A percentile compares a stretch with the other conserved stretches of the same genome.
Conservation (phyloP, 2,329 filamentous ascomycete genomes). For the Talaromyces atroroseus region DNA sequence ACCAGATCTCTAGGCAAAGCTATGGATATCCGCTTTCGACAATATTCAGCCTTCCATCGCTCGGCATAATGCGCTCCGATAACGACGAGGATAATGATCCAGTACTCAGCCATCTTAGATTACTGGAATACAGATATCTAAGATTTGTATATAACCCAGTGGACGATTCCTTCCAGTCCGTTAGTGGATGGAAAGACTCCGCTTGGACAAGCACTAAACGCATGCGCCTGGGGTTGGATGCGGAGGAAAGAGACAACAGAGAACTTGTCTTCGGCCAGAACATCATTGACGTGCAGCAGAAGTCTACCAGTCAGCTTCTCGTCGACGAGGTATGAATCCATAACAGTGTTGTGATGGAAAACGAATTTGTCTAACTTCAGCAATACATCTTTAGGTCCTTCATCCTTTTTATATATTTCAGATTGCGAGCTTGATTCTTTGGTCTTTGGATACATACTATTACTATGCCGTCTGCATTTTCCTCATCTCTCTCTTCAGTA, state of each 20-base stretch:
- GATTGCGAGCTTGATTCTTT: conserved; percentile 85
- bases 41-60: conserved; percentile 48
- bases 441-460: conserved; percentile 95
- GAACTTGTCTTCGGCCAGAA: conserved; percentile 87
- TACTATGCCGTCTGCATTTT: conserved; percentile 97
- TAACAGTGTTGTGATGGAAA: background rate
- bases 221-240: conserved; percentile 75
- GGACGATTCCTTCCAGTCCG: conserved; percentile 81
- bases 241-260: conserved; percentile 77
- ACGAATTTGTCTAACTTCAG: background rate
- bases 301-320: conserved; percentile 73
- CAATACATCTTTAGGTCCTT: conserved; percentile 57
- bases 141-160: conserved; percentile 86
- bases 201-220: conserved; percentile 72
- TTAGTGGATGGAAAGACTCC: conserved; percentile 90
- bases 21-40: conserved; percentile 61
- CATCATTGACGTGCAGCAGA: conserved; percentile 87
- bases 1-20: conserved; percentile 56
- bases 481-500: conserved; percentile 87
- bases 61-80: conserved; percentile 57
- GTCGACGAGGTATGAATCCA: conserved; percentile 67
- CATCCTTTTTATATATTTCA: conserved; percentile 99
- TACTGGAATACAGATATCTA: conserved; percentile 88
- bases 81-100: conserved; percentile 69
- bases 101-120: conserved; percentile 66